Conservation (phyloP, 2,329 filamentous ascomycete species). For the Arachnomyces sp. region DNA sequence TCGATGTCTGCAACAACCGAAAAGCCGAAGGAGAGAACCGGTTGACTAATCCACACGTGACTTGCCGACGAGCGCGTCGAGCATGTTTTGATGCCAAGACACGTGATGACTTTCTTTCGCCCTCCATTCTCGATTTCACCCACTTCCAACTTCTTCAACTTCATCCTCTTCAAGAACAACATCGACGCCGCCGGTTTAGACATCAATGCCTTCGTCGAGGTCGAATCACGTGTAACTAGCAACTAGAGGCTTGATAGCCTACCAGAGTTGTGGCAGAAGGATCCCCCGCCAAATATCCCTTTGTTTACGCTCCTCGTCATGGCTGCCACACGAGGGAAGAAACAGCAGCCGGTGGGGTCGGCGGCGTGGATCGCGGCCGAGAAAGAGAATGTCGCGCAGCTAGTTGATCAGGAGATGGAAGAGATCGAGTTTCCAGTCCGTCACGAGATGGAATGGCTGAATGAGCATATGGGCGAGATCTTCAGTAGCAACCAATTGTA, state of each 20-base stretch:
- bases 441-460: constrained; percentile 96
- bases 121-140: too few species aligned
- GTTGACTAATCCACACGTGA: too few species aligned
- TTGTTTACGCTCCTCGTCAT: constrained; percentile 33
- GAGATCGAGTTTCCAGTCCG: constrained; percentile 88
- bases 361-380: constrained; percentile 80
- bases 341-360: constrained; percentile 61
- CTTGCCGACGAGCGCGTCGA: constrained; percentile 10
- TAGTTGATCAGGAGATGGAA: constrained; percentile 75
- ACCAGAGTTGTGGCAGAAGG: too few species aligned
- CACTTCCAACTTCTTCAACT: too few species aligned
- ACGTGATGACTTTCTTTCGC: too few species aligned
- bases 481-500: constrained; percentile 83
- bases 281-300: constrained; percentile 11
- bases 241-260: too few species aligned
- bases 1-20: too few species aligned
- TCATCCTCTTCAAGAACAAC: too few species aligned
- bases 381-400: constrained; percentile 65
- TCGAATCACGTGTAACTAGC: constrained; percentile 1
- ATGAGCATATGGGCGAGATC: constrained; percentile 95
- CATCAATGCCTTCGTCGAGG: constrained; percentile 5
- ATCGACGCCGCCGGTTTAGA: too few species aligned
- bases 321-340: constrained; percentile 30
- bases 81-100: constrained; percentile 16
- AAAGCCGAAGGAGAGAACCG: too few species aligned